Percentiles rank a stretch among this genome's conserved stretches.
Evolutionary conservation across 495 filamentous ascomycete species (phyloP).

Genomic region (Hypoxylon intermedium): DNA sequence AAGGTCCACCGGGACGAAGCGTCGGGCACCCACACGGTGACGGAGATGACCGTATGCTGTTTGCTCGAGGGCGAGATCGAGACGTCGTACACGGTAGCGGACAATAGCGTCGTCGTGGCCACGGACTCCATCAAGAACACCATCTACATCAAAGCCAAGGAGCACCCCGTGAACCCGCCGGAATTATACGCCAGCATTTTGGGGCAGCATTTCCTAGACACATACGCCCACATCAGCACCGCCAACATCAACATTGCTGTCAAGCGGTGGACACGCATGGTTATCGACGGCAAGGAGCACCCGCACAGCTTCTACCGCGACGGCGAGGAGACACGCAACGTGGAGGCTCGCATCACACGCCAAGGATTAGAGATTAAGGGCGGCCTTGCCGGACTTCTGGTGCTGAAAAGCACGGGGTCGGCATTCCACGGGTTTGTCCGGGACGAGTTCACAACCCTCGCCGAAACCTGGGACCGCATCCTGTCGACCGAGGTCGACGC

Average conservation of each 20-base stretch:
- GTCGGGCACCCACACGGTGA: conserved; percentile 80
- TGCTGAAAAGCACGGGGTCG: conserved; percentile 97
- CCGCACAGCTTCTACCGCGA: conserved; percentile 96
- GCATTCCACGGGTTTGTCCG: conserved; percentile 93
- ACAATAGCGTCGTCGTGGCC: conserved; percentile 94
- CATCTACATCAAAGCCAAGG: conserved; percentile 90
- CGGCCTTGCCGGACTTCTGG: conserved; percentile 75
- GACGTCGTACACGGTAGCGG: conserved; percentile 88
- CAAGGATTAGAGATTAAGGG: conserved; percentile 74
- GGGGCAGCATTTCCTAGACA: conserved; percentile 85
- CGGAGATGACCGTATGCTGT: conserved; percentile 93
- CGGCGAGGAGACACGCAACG: conserved; percentile 82
- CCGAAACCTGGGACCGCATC: conserved; percentile 92
- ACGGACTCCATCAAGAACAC: conserved; percentile 99
- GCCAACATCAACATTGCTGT: conserved; percentile 81
- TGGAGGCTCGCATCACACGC: conserved; percentile 65
- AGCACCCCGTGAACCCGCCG: conserved; percentile 89
- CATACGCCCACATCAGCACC: conserved; percentile 83
- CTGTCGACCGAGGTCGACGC: conserved; percentile 90
- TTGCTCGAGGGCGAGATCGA: conserved; percentile 92
- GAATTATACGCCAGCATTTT: conserved; percentile 89
- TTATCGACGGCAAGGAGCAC: conserved; percentile 85
- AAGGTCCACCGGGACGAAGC: conserved; percentile 84
- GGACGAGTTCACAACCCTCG: conserved; percentile 90
- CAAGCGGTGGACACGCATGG: conserved; percentile 92